Conservation (phyloP, 331 rosid genomes). For the Erythrophleum ivorense region DNA sequence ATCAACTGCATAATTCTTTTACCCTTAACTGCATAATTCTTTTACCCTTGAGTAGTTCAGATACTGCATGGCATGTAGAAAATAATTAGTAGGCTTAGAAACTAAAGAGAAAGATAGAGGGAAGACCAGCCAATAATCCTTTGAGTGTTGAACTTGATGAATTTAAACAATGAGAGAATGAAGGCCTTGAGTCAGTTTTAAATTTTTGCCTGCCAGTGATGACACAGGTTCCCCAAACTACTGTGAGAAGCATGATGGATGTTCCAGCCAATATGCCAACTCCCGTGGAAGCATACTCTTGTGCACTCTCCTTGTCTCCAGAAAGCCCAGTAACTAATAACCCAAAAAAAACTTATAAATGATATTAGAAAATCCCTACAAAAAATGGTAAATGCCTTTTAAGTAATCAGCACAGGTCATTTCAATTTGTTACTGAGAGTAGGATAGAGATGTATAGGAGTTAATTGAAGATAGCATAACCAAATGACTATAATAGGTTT, state of each 20-base stretch:
- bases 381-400: background rate
- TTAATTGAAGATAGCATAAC: background rate
- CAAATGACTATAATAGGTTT: background rate
- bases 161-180: background rate
- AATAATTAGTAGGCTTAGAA: background rate
- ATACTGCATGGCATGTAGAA: background rate
- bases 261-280: constrained; percentile 76
- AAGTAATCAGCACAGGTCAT: background rate
- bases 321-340: constrained; percentile 65
- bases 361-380: background rate
- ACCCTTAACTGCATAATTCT: too few species aligned
- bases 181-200: constrained; percentile 24
- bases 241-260: constrained; percentile 62
- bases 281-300: constrained; percentile 66
- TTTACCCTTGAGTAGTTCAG: background rate
- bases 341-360: background rate
- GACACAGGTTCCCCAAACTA: constrained; percentile 72
- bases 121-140: constrained; percentile 52
- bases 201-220: constrained; percentile 56
- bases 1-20: background rate
- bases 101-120: constrained; percentile 14
- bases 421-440: background rate
- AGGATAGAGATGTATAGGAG: background rate
- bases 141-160: constrained; percentile 38
- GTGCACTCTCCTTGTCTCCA: constrained; percentile 60